Conservation (phyloP, 331 rosid genomes). For the Pyracantha coccinea region DNA sequence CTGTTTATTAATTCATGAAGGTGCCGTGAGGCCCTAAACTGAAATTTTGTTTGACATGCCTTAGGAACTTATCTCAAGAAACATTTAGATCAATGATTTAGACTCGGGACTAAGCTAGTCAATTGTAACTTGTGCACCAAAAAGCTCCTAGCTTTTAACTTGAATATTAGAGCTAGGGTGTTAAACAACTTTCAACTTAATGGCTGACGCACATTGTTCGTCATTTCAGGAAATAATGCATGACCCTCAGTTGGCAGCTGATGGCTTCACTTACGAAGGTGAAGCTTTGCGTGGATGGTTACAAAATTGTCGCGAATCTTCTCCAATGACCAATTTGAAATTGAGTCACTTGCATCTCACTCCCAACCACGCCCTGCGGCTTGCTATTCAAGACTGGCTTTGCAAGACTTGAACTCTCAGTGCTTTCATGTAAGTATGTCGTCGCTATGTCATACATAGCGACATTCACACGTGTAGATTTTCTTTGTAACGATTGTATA, state of each 20-base stretch:
- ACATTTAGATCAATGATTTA: background rate
- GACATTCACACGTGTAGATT: too few species aligned
- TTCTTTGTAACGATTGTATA: background rate
- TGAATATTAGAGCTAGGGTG: background rate
- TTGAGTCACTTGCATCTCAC: conserved; percentile 61
- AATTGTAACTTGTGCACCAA: background rate
- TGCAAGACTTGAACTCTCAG: conserved; percentile 42
- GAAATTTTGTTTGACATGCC: background rate
- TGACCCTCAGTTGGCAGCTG: conserved; percentile 88
- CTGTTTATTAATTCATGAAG: background rate
- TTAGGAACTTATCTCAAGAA: background rate
- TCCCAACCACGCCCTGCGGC: conserved; percentile 68
- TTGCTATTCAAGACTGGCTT: conserved; percentile 89
- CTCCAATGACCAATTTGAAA: conserved; percentile 88
- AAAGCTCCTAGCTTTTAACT: background rate
- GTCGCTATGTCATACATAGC: background rate
- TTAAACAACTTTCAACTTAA: background rate
- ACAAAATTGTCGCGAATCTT: conserved; percentile 63
- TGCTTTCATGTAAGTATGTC: background rate
- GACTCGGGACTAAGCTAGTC: background rate
- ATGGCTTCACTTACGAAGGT: conserved; percentile 88
- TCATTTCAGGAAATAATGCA: conserved; percentile 87
- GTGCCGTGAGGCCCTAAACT: background rate
- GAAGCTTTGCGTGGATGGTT: conserved; percentile 83
- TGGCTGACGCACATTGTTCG: conserved; percentile 14